These are phyloP conservation scores for Nephelium lappaceum DNA, from an alignment of 345 rosid genomes.

Conservation along the genomic window DNA sequence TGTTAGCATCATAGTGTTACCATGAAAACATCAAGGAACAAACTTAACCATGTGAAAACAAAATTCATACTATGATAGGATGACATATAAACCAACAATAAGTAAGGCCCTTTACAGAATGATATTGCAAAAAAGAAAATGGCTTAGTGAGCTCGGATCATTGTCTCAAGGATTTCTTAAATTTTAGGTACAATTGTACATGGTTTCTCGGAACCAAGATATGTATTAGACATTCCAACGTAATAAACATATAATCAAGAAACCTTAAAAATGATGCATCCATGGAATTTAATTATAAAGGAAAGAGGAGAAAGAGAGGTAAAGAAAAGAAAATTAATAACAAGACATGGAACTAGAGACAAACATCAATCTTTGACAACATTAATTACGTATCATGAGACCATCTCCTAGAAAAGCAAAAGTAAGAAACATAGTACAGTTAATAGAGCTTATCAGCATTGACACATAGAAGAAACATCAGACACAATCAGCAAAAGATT, in stretches of 20 bases:
- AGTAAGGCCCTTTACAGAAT: neutral
- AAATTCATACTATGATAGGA: neutral
- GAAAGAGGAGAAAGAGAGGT: neutral
- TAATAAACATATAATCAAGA: neutral
- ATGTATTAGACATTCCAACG: neutral
- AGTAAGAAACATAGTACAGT: neutral
- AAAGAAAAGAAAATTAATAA: neutral
- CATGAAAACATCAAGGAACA: neutral
- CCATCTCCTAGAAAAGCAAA: neutral
- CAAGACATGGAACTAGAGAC: neutral
- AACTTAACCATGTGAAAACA: neutral
- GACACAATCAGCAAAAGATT: constrained; percentile 3
- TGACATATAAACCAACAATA: neutral
- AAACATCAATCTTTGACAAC: neutral
- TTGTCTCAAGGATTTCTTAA: neutral
- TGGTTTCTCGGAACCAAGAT: neutral
- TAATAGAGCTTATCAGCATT: neutral
- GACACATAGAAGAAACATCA: neutral
- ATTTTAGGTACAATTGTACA: neutral
- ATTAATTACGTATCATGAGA: neutral
- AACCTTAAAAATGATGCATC: neutral
- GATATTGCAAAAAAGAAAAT: neutral
- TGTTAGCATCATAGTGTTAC: neutral
- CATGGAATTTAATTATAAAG: neutral
- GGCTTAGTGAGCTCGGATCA: neutral